Evolutionary conservation across 192 early-diverging fungal genomes (phyloP), one percentile per base, ranked within the genome.

Genomic region (Spizellomyces punctatus): DNA sequence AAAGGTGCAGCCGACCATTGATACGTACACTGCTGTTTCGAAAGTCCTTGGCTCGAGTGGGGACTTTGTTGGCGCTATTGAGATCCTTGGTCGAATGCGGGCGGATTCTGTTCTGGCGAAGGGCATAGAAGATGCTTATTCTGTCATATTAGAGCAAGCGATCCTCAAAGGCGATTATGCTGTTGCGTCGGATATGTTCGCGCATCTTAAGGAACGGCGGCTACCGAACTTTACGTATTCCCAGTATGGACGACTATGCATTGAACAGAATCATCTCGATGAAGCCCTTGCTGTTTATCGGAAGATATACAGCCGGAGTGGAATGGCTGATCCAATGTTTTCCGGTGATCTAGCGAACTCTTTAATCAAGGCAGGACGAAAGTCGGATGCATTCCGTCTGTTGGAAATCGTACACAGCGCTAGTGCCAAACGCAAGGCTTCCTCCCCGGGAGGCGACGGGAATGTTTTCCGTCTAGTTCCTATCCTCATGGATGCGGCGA

Each of bases 21-120:
- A 5, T 16, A 16, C 42, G 44, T 67, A 67, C 54, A 17, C 17
- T 17, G 50, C 66, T 16, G 10, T 67, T 19, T n/a, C 59, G 48
- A 59, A 12, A 58, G 52, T 10, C 6, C 42, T 17, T 19, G 10
- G 10, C n/a, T 21, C n/a, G 10, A 46, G 10, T 14, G 66, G 66
- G 5, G 66, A 67, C 16, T 5, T 67, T 22, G 66, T 10, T 16
- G 36, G 10, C 2, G 63, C 63, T 1, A 21, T 16, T 1, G 45
- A 22, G 17, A 10, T 64, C 12, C 47, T 64, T n/a, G 36, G 12
- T 1, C 45, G 41, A 12, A n/a, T 64, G 63, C 14, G 10, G 59
- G 36, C 12, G n/a, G 59, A 61, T n/a, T n/a, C 12, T 2, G 0
- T 19, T 12, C 4, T 54, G 50, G 14, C 50, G 14, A 54, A 12